phyloP scores from a whole-genome alignment of 306 rosid species.

The Amphicarpaea edgeworthii region DNA sequence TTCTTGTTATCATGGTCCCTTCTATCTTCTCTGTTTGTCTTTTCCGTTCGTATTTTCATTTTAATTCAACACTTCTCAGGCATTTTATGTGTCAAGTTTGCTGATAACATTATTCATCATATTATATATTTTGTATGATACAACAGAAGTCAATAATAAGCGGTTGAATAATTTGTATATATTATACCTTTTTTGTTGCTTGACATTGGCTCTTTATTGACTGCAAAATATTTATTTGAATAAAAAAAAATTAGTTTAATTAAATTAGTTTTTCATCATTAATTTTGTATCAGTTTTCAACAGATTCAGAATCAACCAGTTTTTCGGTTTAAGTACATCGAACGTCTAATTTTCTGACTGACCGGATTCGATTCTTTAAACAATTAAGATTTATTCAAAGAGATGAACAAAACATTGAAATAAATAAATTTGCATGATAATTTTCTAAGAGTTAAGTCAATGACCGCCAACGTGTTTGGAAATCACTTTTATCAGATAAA shows the following conservation, averaged over 20 bases:
- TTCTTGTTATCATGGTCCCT: slow-evolving; percentile 13
- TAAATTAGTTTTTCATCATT: not conserved
- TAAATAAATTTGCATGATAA: too few species aligned
- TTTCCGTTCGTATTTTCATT: slow-evolving; percentile 16
- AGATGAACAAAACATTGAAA: too few species aligned
- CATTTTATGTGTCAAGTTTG: slow-evolving; percentile 40
- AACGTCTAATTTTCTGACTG: not conserved
- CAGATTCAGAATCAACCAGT: not conserved
- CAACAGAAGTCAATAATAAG: not conserved
- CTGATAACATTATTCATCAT: slow-evolving; percentile 2
- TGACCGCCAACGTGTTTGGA: too few species aligned
- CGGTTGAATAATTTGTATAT: not conserved
- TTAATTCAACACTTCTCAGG: not conserved
- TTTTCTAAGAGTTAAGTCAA: too few species aligned
- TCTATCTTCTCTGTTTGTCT: slow-evolving; percentile 10
- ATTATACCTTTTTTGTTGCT: not conserved
- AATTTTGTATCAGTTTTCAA: not conserved
- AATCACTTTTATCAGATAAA: too few species aligned
- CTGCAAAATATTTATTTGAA: not conserved
- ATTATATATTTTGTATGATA: not conserved
- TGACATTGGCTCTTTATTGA: not conserved
- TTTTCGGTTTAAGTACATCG: not conserved
- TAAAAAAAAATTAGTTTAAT: not conserved
- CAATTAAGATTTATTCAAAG: too few species aligned
- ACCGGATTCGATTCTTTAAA: too few species aligned